Percentiles rank a stretch among this genome's conserved stretches.
phyloP scores from a whole-genome alignment of 345 rosid species.

The Microthlaspi erraticum region DNA sequence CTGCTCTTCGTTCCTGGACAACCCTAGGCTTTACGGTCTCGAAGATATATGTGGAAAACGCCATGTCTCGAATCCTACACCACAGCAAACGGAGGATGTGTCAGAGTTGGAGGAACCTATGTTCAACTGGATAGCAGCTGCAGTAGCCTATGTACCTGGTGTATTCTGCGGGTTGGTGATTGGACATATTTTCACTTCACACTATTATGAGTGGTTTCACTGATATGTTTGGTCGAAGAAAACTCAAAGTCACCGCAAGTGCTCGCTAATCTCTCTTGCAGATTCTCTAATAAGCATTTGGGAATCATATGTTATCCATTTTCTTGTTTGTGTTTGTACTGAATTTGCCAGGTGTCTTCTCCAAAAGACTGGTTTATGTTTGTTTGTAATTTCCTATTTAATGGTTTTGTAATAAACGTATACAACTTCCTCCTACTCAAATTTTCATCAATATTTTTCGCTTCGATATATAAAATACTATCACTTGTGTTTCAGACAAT shows the following conservation, averaged over 20 bases:
- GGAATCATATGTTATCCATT: background rate
- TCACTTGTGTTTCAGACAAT: no score
- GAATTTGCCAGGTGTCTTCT: background rate
- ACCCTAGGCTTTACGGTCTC: background rate
- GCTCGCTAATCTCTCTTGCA: background rate
- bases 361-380: background rate
- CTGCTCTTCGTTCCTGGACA: background rate
- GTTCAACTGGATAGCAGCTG: constrained; percentile 21
- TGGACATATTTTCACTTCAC: background rate
- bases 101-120: background rate
- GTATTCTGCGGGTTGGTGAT: background rate
- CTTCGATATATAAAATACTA: no score
- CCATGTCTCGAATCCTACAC: background rate
- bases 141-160: constrained; percentile 19
- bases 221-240: background rate
- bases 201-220: background rate
- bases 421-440: no score
- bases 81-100: background rate
- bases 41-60: constrained; percentile 2
- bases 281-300: background rate
- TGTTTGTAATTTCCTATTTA: background rate
- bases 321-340: background rate
- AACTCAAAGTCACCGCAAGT: background rate
- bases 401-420: constrained; percentile 1
- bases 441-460: no score